Evolutionary conservation across 179 eudicot genomes (phyloP), one percentile per base, ranked within the genome.

Genomic region (Gypsophila paniculata): DNA sequence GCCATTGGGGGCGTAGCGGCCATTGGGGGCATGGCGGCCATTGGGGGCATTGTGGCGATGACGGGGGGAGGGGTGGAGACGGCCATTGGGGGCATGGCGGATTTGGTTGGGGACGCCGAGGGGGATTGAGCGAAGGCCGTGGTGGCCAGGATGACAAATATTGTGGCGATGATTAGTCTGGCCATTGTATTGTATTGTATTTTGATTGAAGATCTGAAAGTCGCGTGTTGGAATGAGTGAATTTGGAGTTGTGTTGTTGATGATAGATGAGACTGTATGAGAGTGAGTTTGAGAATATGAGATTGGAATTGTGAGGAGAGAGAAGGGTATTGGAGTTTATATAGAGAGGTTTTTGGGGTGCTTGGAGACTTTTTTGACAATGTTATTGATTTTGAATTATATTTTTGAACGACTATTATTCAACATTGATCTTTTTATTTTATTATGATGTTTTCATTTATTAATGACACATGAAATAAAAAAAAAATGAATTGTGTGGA

Each of bases 71-170:
- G 14, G 49, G 15, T 25, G 67, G 67, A n/a, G 67, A 62, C 49
- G 25, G 69, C n/a, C n/a, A n/a, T n/a, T n/a, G n/a, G 0, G 68
- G 68, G 17, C 8, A 15, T 19, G 0, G 69, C 53, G 29, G 69
- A 42, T 0, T 19, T 21, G 3, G 69, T 14, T 1, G 69, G 69
- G 12, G 69, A 26, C 10, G 69, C 4, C 4, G 34, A 18, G 14
- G 69, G 69, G 54, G 69, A 65, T 65, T 65, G 69, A 13, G 69
- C 69, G 5, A 21, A 19, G 51, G 69, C 69, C 34, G 69, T 10
- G 51, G 19, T 6, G 67, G 67, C 48, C 14, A 62, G 23, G 46
- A 36, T 18, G 48, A 48, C 44, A 13, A 62, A 62, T 23, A 62
- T n/a, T 3, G 48, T 7, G 21, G 44, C 21, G 44, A 61, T 1